Conservation (phyloP, 1,284 basidiomycete genomes). For the Earliella scabrosa region DNA sequence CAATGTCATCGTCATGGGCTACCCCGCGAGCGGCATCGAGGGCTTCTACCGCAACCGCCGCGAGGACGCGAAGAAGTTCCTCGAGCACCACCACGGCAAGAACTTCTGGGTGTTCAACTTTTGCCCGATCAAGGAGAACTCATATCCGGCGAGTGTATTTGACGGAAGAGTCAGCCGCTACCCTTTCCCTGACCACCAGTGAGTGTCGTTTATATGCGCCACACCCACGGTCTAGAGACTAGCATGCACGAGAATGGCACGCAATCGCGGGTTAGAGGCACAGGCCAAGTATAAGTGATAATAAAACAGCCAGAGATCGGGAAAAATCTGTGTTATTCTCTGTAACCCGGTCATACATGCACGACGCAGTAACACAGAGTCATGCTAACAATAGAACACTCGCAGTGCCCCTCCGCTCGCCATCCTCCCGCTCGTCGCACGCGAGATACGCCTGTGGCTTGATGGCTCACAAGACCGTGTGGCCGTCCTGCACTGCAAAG, state of each 20-base stretch:
- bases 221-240: too few relatives aligned
- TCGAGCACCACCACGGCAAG: conserved; percentile 74
- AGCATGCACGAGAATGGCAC: too few relatives aligned
- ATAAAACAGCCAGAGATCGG: too few relatives aligned
- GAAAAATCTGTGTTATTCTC: too few relatives aligned
- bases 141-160: conserved; percentile 65
- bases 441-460: conserved; percentile 84
- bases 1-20: conserved; percentile 88
- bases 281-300: too few relatives aligned
- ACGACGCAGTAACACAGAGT: not conserved
- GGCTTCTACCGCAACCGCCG: conserved; percentile 83
- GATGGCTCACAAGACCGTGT: conserved; percentile 70
- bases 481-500: conserved; percentile 90
- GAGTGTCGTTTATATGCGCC: conserved; percentile 41
- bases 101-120: conserved; percentile 91
- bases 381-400: not conserved
- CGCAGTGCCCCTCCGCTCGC: conserved; percentile 81
- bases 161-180: conserved; percentile 79
- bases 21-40: conserved; percentile 82
- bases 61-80: conserved; percentile 79
- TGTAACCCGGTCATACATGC: too few relatives aligned
- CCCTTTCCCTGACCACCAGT: conserved; percentile 91
- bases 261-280: too few relatives aligned
- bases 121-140: conserved; percentile 77
- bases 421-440: conserved; percentile 74